A percentile compares a stretch with the other conserved stretches of the same genome.
Evolutionary conservation across 148 eudicot species (phyloP).

Genomic region (Rhododendron molle): DNA sequence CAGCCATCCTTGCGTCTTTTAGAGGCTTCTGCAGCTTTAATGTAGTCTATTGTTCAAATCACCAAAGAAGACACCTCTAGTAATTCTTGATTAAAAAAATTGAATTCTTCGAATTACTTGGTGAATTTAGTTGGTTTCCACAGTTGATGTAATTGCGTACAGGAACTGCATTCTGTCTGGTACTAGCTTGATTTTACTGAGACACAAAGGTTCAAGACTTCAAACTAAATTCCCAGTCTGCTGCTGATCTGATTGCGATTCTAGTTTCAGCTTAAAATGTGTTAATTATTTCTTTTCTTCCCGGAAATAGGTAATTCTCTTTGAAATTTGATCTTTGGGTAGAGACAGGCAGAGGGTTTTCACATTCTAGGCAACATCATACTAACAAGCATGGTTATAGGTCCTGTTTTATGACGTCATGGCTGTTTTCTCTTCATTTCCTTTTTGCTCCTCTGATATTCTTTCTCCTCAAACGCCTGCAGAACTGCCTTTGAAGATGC

Average conservation of each 20-base stretch:
- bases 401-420: neutral
- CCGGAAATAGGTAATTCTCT: neutral
- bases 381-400: neutral
- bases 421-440: neutral
- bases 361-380: neutral
- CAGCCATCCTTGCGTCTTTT: neutral
- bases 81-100: neutral
- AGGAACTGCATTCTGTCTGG: neutral
- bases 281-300: neutral
- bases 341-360: neutral
- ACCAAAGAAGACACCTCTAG: neutral
- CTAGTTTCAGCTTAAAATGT: neutral
- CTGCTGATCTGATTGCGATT: neutral
- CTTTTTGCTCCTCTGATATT: neutral
- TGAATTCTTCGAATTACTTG: neutral
- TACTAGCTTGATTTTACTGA: neutral
- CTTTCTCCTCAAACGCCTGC: constrained; percentile 14
- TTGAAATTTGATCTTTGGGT: neutral
- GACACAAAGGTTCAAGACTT: neutral
- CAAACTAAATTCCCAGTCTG: neutral
- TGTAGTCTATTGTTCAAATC: neutral
- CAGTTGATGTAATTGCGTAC: neutral
- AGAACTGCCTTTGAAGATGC: constrained; percentile 83
- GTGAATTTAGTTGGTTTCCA: neutral
- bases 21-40: neutral